A percentile compares a stretch with the other conserved stretches of the same genome.
Conservation (phyloP, 2,329 filamentous ascomycete genomes). For the Diaporthe humulicola region DNA sequence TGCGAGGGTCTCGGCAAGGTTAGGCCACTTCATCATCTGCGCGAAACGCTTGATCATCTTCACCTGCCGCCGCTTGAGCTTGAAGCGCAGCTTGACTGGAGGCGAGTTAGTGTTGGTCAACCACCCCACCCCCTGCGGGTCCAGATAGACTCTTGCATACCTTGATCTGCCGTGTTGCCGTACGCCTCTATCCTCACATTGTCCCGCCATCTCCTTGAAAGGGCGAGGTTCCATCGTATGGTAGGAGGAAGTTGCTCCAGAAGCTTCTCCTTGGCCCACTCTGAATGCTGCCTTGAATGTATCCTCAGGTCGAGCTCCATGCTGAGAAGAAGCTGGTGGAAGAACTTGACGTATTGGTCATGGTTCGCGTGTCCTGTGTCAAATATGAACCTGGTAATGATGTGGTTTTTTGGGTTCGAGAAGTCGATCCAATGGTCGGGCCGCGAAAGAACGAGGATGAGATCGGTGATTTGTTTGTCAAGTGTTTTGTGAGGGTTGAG, state of each 20-base stretch:
- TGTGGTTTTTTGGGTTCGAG: constrained; percentile 76
- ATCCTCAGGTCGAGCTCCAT: constrained; percentile 80
- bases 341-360: constrained; percentile 74
- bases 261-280: constrained; percentile 74
- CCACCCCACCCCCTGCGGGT: not conserved
- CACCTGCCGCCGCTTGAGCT: constrained; percentile 75
- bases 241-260: constrained; percentile 75
- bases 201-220: constrained; percentile 80
- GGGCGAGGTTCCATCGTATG: constrained; percentile 79
- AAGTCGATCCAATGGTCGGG: constrained; percentile 79
- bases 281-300: constrained; percentile 71
- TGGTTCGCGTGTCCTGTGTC: constrained; percentile 69
- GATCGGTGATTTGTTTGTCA: constrained; percentile 79
- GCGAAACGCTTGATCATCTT: constrained; percentile 78
- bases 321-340: constrained; percentile 81
- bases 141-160: constrained; percentile 49
- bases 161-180: constrained; percentile 64
- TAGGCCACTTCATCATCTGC: constrained; percentile 82
- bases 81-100: constrained; percentile 72
- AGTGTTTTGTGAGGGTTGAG: constrained; percentile 73
- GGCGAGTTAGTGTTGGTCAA: constrained; percentile 4
- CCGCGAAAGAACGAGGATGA: constrained; percentile 78
- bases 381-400: constrained; percentile 80
- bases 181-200: constrained; percentile 76
- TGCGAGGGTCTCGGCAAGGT: constrained; percentile 74